phyloP scores from a whole-genome alignment of 2,329 filamentous ascomycete genomes.

The Purpureocillium takamizusanense region DNA sequence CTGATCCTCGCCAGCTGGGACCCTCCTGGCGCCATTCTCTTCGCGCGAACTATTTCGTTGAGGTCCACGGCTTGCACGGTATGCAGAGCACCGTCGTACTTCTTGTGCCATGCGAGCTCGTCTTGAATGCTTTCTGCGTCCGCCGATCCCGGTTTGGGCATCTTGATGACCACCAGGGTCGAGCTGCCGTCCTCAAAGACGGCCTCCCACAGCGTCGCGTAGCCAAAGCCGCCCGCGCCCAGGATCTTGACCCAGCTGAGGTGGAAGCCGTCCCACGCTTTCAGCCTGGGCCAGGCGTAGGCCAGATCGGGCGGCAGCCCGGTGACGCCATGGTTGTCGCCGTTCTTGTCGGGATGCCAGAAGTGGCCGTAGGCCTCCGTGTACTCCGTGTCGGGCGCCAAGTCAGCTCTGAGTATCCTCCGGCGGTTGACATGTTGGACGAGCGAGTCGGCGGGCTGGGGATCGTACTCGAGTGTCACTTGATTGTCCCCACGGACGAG shows the following conservation, averaged over 20 bases:
- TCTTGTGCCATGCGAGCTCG: conserved; percentile 14
- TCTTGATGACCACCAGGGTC: conserved; percentile 30
- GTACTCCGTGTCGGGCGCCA: too few relatives aligned
- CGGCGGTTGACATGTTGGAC: too few relatives aligned
- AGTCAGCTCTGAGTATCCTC: too few relatives aligned
- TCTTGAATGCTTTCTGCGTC: conserved; percentile 4
- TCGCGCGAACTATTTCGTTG: too few relatives aligned
- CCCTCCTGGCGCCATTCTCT: too few relatives aligned
- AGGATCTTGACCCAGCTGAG: not conserved
- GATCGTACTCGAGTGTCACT: too few relatives aligned
- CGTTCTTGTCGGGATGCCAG: too few relatives aligned
- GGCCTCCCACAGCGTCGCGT: conserved; percentile 70
- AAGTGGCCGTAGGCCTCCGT: not conserved
- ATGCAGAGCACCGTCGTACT: conserved; percentile 17
- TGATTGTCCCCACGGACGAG: too few relatives aligned
- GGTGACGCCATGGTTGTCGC: too few relatives aligned
- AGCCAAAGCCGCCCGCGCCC: not conserved
- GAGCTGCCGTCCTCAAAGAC: conserved; percentile 71
- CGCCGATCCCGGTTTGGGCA: not conserved
- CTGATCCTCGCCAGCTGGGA: too few relatives aligned
- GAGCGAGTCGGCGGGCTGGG: too few relatives aligned
- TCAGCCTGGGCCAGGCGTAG: not conserved
- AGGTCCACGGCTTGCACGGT: conserved; percentile 17
- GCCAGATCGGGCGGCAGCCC: too few relatives aligned
- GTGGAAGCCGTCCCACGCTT: not conserved